Evolutionary conservation across 768 basidiomycete species (phyloP), one percentile per base, ranked within the genome.

Genomic region (Daedaleopsis sinensis): DNA sequence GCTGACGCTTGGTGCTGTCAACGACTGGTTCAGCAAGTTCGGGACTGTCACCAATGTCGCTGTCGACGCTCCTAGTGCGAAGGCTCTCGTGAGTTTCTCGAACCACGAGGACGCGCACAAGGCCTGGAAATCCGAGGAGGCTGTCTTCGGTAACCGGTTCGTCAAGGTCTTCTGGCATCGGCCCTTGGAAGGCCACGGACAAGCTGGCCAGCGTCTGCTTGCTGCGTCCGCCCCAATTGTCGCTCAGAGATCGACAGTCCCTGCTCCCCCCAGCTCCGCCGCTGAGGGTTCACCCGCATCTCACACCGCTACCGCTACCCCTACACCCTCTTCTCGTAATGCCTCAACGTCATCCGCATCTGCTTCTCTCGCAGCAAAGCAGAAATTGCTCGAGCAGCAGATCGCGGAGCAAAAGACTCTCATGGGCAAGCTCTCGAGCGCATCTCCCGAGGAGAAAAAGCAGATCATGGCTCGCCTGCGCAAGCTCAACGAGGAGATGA

Each of bases 111-210:
- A 95, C 68, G 96, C 96, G 0, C 86, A 90, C 68, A 83, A 85
- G 13, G 96, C 96, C 1, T 94, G 95, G 91, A 93, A 92, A 73
- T 87, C 88, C 24, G 92, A 96, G 73, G 94, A 96, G 64, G 94
- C 95, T n/a, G 90, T 97, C 15, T 97, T 97, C 69, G 87, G 86
- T 12, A 96, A 95, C 67, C 86, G 96, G 52, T 97, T 97, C 72
- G 95, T 97, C 65, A 96, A 96, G 75, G 82, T 97, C 37, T 93
- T 96, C 68, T 97, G 96, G 94, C 94, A 96, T 75, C 82, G 91
- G 59, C 94, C 94, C 8, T 85, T 95, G 86, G 92, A 91, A 56
- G 95, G 96, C 0, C 91, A 95, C 68, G 95, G 95, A 9, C 87
- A 86, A 63, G 80, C 79, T 18, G 95, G 95, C 2, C 78, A 85